Evolutionary conservation across 306 rosid genomes (phyloP), one percentile per base, ranked within the genome.

Genomic region (Alnus glutinosa): DNA sequence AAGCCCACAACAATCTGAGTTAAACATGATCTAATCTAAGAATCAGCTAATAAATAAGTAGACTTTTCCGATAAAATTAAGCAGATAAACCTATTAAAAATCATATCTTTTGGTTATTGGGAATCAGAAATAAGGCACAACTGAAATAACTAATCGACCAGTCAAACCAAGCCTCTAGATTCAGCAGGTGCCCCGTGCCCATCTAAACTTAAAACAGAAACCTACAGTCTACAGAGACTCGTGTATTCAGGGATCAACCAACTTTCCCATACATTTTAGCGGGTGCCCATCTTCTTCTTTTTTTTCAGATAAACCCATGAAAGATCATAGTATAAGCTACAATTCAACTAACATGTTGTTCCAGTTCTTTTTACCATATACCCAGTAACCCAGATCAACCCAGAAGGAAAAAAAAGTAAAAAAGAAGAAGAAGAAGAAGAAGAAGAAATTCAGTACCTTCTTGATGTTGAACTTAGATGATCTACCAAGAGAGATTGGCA

Each of bases 391-490:
- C 78, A 68, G 36, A 59, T 16, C 67, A 84, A 12, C 1, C 72
- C 78, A 68, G 36, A 4, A 5, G 46, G 5, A 9, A 66, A 30
- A 37, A 13, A 19, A 13, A 23, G 3, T 39, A 2, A 42, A 1
- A 28, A 0, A 23, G 0, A 23, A 23, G 0, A 23, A 23, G 28
- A 23, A 23, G 28, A 23, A 23, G 28, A 23, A 23, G 28, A 23
- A 23, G 28, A 23, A 32, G 58, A 50, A 70, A 28, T 9, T 4
- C 1, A 1, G 37, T 63, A 94, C 98, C 96, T 79, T 92, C 77
- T 47, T 94, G 77, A 84, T 46, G 77, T 85, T 88, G 58, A 92
- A 82, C 84, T 85, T 90, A 15, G 94, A 77, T 3, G 96, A 79
- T 85, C 86, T 85, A 64, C 75, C 67, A 12, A 75, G 75, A 44